A percentile compares a stretch with the other conserved stretches of the same genome.
Conservation (phyloP, 371 early-diverging fungal genomes). For the Mucor ambiguus region DNA sequence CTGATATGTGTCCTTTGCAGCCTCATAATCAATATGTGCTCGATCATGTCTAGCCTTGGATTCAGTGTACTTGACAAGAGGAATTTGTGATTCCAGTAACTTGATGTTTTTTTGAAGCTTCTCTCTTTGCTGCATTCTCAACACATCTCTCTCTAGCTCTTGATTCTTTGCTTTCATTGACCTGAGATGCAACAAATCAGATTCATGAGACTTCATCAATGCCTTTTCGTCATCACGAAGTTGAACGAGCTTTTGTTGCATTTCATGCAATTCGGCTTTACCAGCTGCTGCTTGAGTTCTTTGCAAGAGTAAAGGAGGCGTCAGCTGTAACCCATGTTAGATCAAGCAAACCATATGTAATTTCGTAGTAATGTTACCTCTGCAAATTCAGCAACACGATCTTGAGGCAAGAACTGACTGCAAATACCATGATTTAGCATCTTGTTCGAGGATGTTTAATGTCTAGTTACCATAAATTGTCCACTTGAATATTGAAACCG, state of each 20-base stretch:
- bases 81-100: conserved; percentile 56
- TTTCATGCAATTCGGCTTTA: conserved; percentile 58
- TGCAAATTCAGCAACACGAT: conserved; percentile 92
- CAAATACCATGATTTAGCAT: not conserved
- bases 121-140: conserved; percentile 73
- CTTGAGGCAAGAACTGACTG: conserved; percentile 96
- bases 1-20: conserved; percentile 37
- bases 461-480: conserved; percentile 87
- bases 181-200: conserved; percentile 56
- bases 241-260: conserved; percentile 71
- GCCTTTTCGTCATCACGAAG: conserved; percentile 65
- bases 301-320: conserved; percentile 71
- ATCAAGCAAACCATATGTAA: not conserved
- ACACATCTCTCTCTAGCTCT: conserved; percentile 73
- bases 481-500: conserved; percentile 87
- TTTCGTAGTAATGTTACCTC: conserved; percentile 45
- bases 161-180: conserved; percentile 62
- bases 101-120: conserved; percentile 42
- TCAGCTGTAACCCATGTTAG: conserved; percentile 53
- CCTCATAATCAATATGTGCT: conserved; percentile 48
- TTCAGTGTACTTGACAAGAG: conserved; percentile 64
- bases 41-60: conserved; percentile 60
- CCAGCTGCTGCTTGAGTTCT: conserved; percentile 90
- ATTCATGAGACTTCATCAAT: conserved; percentile 45
- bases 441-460: not conserved